Base-by-base conservation (phyloP, 2,329 filamentous ascomycete genomes). In the Ceratocystis alfenasii region DNA sequence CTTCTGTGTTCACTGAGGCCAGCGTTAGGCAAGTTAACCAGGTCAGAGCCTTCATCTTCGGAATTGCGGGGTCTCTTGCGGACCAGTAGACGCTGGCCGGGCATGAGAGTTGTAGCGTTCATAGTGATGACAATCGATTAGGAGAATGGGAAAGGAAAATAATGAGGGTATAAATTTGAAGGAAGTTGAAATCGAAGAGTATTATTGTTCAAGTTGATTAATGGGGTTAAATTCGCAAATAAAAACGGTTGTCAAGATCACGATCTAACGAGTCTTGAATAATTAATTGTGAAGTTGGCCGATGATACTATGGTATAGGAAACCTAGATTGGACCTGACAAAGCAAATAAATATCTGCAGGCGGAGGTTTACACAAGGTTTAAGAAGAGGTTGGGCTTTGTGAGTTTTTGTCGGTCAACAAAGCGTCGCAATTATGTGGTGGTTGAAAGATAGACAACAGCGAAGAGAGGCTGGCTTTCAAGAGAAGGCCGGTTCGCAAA, bases 1-100 rank as follows among this genome's bases (percentile, higher is more conserved):
- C 59, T 68, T 66, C 67, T 65, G 46, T 68, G 67, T 48, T 68
- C 67, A 45, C 64, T 33, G 48, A 68, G 66, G n/a, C 67, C 64
- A 8, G 48, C 62, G 12, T 48, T 15, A 25, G 59, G 6, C 2
- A 61, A 50, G 28, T 33, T 50, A n/a, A 22, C 46, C 22, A 65
- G 44, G 2, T 67, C 66, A 10, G 57, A 59, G 48, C 60, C 66
- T n/a, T 67, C 66, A 33, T 67, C 66, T 50, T 67, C 66, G 7
- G 63, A 22, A 28, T 65, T 28, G 41, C 66, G 66, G 36, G 63
- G 65, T 67, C 66, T 67, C 50, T 67, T 67, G 50, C 66, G 66
- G 20, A 61, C 63, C 44, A 67, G 20, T 15, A 67, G 41, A 50
- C 62, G 63, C 50, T 65, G 63, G n/a, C 59, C 63, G 8, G 66